These are phyloP conservation scores for Sporisorium sorghi DNA, from an alignment of 1,284 basidiomycete genomes.

Conservation along the genomic window DNA sequence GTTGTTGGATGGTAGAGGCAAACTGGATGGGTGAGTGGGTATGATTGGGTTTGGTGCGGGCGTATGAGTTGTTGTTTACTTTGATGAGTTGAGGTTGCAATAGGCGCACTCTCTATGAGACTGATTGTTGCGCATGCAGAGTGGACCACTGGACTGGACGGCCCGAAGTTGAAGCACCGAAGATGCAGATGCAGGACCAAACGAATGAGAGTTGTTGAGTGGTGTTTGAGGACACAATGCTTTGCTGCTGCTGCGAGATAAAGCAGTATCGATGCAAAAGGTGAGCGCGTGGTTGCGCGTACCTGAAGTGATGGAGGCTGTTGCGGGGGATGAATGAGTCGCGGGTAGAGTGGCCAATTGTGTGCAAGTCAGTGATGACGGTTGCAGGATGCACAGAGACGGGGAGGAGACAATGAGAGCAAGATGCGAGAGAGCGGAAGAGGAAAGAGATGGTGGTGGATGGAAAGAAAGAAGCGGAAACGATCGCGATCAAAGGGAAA, in stretches of 20 bases:
- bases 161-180: not conserved
- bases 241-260: not conserved
- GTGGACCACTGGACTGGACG: not conserved
- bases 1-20: not conserved
- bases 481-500: conserved; percentile 4
- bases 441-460: conserved; percentile 14
- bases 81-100: not conserved
- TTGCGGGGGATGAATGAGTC: too few species aligned
- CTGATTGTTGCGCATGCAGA: not conserved
- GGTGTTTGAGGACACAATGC: not conserved
- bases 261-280: not conserved
- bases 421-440: not conserved
- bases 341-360: too few species aligned
- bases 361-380: too few species aligned
- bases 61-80: not conserved
- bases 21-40: not conserved
- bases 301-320: too few species aligned
- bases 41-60: not conserved
- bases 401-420: conserved; percentile 1
- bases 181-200: not conserved
- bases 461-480: conserved; percentile 4
- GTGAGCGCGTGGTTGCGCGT: too few species aligned
- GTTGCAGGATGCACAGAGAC: not conserved
- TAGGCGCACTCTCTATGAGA: not conserved
- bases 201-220: not conserved